Evolutionary conservation across 441 rosid species (phyloP), one percentile per base, ranked within the genome.

Genomic region (Euphorbia schlechtendalii): DNA sequence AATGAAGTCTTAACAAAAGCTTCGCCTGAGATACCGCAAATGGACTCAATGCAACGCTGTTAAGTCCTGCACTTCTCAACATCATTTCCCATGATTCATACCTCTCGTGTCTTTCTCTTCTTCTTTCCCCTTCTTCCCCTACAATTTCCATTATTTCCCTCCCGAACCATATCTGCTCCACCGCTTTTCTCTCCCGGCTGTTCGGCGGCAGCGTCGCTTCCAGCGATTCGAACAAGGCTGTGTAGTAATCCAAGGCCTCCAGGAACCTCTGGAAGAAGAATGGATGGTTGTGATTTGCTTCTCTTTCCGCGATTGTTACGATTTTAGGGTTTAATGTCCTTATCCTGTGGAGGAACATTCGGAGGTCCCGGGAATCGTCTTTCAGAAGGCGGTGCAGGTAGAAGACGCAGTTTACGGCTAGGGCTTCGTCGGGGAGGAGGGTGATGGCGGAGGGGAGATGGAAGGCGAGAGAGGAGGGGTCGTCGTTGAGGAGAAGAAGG

Each of bases 201-300:
- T 81, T 86, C 0, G 97, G 96, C 2, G 98, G 92, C 38, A 93
- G 67, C 5, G 98, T 93, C 4, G 96, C 97, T 77, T 93, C 98
- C 48, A 92, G 65, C 3, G 98, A 92, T 17, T 88, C 94, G 59
- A 90, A 90, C 3, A 92, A 67, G 0, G 94, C 86, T 8, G 77
- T 14, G 77, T 86, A 93, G 75, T 90, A 83, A 67, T 93, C 97
- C 24, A 88, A 56, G 1, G 96, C 97, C 72, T 90, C 92, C 21
- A 80, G 69, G 67, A 92, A 92, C 58, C 96, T 79, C 46, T 69
- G 83, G 65, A 81, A 21, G 89, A 89, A 90, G 41, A 82, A 38
- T 0, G 86, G 84, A 43, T 82, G 84, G 76, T 86, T 87, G 69
- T 82, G 88, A 75, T 76, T 90, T 7, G 85, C 89, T 77, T 93